phyloP scores from a whole-genome alignment of 1,139 yeast species.

The Debaryomycetaceae sp. region DNA sequence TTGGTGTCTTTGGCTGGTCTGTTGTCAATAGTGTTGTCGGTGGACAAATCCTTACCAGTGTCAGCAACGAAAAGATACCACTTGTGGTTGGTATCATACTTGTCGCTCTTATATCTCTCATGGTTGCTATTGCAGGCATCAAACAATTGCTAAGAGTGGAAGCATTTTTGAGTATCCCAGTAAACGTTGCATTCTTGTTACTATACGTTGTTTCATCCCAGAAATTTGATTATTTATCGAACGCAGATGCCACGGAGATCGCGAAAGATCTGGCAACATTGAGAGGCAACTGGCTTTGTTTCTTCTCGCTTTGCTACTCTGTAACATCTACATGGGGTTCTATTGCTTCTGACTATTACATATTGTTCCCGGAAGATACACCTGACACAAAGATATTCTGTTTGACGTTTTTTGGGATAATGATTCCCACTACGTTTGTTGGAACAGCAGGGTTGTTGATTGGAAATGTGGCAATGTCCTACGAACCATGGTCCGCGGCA shows the following conservation, averaged over 20 bases:
- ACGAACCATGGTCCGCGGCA: constrained; percentile 22
- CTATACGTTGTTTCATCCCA: constrained; percentile 66
- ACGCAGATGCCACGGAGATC: constrained; percentile 33
- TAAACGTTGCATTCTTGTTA: constrained; percentile 61
- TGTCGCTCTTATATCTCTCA: constrained; percentile 58
- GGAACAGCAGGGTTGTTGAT: constrained; percentile 21
- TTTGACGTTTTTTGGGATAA: constrained; percentile 60
- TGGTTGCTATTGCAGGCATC: constrained; percentile 75
- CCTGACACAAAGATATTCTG: constrained; percentile 54
- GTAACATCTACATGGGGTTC: constrained; percentile 92
- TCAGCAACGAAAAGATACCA: constrained; percentile 63
- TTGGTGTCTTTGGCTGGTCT: constrained; percentile 42
- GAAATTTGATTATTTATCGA: constrained; percentile 42
- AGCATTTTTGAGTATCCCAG: constrained; percentile 65
- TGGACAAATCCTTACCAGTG: constrained; percentile 69
- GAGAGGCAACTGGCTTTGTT: constrained; percentile 69
- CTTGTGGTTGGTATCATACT: constrained; percentile 71
- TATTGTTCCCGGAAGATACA: constrained; percentile 74
- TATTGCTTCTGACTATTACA: constrained; percentile 80
- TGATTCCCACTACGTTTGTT: constrained; percentile 24
- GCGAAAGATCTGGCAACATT: constrained; percentile 27
- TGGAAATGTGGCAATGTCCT: constrained; percentile 21
- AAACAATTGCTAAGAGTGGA: constrained; percentile 67
- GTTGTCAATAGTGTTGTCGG: constrained; percentile 78
- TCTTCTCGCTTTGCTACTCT: constrained; percentile 72